Conservation (phyloP, 169 alveolate genomes). For the Eimeria brunetti region DNA sequence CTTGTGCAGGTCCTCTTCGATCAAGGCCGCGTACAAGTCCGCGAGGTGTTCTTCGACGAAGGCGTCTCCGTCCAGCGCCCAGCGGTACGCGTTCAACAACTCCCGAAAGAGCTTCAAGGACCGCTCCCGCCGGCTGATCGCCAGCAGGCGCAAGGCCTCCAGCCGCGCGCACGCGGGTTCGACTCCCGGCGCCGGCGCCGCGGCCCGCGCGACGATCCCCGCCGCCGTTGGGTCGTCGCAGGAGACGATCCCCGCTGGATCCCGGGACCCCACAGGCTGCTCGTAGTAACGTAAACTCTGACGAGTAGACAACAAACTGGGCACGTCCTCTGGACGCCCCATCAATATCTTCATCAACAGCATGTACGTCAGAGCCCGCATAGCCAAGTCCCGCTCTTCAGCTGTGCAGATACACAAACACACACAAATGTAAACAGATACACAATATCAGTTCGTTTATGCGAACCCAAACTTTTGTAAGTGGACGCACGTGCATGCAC, state of each 20-base stretch:
- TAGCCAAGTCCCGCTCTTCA: slow-evolving; percentile 19
- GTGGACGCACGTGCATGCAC: no score
- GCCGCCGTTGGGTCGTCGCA: no score
- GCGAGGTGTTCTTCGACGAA: slow-evolving; percentile 87
- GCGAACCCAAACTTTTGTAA: no score
- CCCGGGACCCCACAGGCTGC: slow-evolving; percentile 80
- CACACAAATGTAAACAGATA: neutral
- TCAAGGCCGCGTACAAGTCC: slow-evolving; percentile 88
- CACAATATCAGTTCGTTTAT: neutral
- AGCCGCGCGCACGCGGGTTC: slow-evolving; percentile 13
- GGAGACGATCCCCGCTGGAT: no score
- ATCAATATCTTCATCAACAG: slow-evolving; percentile 95
- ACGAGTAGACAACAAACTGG: slow-evolving; percentile 84
- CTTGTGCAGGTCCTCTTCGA: slow-evolving; percentile 92
- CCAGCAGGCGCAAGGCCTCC: slow-evolving; percentile 67
- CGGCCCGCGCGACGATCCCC: slow-evolving; percentile 81
- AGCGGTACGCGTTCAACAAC: neutral
- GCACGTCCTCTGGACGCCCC: slow-evolving; percentile 86
- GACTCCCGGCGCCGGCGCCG: neutral
- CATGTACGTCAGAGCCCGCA: slow-evolving; percentile 91
- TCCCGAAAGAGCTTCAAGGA: slow-evolving; percentile 54
- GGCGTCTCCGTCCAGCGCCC: slow-evolving; percentile 81
- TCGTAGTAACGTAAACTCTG: slow-evolving; percentile 86
- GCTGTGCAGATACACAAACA: neutral
- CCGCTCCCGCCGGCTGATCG: slow-evolving; percentile 64